Base-by-base conservation (phyloP, 306 rosid genomes). In the Ormosia emarginata region DNA sequence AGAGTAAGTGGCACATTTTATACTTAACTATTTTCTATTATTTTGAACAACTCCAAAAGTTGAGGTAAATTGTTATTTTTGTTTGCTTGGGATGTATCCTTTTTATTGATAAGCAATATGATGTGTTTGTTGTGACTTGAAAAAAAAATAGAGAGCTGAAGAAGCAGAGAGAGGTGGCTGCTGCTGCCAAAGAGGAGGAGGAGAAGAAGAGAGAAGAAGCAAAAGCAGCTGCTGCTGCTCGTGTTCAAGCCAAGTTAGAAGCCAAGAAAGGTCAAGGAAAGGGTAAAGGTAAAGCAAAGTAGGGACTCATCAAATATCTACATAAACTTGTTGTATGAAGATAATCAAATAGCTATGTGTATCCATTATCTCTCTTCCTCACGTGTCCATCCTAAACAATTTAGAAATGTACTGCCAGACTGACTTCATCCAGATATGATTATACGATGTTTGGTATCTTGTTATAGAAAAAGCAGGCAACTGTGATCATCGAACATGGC, bases 211-310 rank as follows among this genome's bases (percentile, higher is more conserved):
- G 99, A 73, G 98, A 93, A 52, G 96, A 93, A 76, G 97, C 97
- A 56, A 95, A 95, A 85, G 98, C 98, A 6, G 91, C 99, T 0
- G 99, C 99, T 0, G 97, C 97, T 13, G 93, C 97, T 68, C 98
- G 98, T 6, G 87, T 90, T 78, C 99, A 95, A 75, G 98, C 99
- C 46, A 95, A 93, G 91, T 83, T 93, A 71, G 99, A 89, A 4
- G 81, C 97, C 77, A 95, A 93, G 86, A 95, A 93, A 84, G 92
- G 97, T 13, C 91, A 80, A 68, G 99, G 99, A 72, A 92, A 93
- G 87, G 98, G 99, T 15, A 95, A 95, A 89, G 91, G 89, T 69
- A 95, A 93, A 88, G 94, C 72, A 24, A 95, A 95, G 82, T 95
- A 87, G 80, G 73, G 70, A 52, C 70, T 7, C 34, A 6, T 17